A percentile compares a stretch with the other conserved stretches of the same genome.
Conservation (phyloP, 768 basidiomycete genomes). For the Agrocybe praecox region DNA sequence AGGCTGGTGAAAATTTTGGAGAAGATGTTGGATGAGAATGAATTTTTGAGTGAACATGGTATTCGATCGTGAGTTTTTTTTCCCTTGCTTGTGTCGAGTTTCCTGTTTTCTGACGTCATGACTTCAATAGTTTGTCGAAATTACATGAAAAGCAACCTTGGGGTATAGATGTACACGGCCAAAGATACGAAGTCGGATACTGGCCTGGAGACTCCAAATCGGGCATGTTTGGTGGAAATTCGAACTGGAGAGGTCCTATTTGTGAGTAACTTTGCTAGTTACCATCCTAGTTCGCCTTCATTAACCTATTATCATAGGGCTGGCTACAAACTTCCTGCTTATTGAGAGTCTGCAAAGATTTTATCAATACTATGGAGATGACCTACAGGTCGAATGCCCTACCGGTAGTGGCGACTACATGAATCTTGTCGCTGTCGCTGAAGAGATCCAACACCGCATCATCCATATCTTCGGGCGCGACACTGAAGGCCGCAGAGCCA, state of each 20-base stretch:
- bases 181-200: conserved; percentile 90
- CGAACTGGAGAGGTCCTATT: conserved; percentile 95
- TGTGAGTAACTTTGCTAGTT: conserved; percentile 44
- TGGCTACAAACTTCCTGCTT: conserved; percentile 93
- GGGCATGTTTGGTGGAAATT: conserved; percentile 99
- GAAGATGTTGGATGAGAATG: conserved; percentile 97
- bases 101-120: not conserved
- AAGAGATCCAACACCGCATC: conserved; percentile 98
- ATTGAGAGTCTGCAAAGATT: conserved; percentile 97
- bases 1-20: conserved; percentile 84
- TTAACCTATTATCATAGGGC: conserved; percentile 53
- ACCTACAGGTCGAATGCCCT: conserved; percentile 93
- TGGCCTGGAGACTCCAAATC: conserved; percentile 98
- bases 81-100: not conserved
- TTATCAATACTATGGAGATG: conserved; percentile 96
- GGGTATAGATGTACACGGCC: conserved; percentile 92
- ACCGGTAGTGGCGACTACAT: conserved; percentile 97
- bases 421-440: conserved; percentile 91
- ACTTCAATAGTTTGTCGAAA: conserved; percentile 73
- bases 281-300: conserved; percentile 1
- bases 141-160: conserved; percentile 90
- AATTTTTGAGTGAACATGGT: conserved; percentile 95
- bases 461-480: conserved; percentile 99
- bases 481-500: conserved; percentile 80
- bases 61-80: conserved; percentile 82